Base-by-base conservation (phyloP, 2,329 filamentous ascomycete genomes). In the Coniochaeta sp. region DNA sequence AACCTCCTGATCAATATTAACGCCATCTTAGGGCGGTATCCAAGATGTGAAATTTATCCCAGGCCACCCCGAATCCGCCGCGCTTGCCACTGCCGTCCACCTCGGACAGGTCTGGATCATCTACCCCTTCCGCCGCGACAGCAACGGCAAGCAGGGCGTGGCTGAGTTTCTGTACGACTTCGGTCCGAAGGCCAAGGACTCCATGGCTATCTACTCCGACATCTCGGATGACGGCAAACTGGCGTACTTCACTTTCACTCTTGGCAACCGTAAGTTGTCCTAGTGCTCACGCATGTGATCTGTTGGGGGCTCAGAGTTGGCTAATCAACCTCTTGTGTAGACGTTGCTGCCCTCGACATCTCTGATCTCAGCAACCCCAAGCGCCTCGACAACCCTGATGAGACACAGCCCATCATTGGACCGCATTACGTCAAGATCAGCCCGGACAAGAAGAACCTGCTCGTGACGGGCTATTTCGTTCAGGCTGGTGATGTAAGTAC, bases 41-140 rank as follows among this genome's bases (percentile, higher is more conserved):
- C 83, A 87, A 66, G 84, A 87, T 63, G 81, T 87, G 67, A 87
- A 87, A 70, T 86, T 86, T 72, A 87, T 87, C 62, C 84, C 84
- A 1, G 80, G 81, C 9, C 82, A 87, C 74, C 67, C 73, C 7
- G 83, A 87, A 63, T 75, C 74, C 36, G 84, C 83, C 34, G 84
- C 83, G 12, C 73, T 87, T 26, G 83, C 84, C 9, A 85, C 83
- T 70, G 83, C 85, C 17, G 83, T 87, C 22, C 77, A 80, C 34
- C 77, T 81, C 3, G 84, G 83, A 10, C 78, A 86, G 65, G 81
- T 86, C 64, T 87, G 84, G 84, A 81, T 86, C 69, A 85, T 88
- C 71, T 87, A 87, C 69, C 84, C 84, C 24, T 81, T 81, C 75
- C 80, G 81, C 63, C 79, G 75, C 62, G 76, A 84, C 65, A 68